phyloP scores from a whole-genome alignment of 306 rosid species.

The Vachellia pachyceras region DNA sequence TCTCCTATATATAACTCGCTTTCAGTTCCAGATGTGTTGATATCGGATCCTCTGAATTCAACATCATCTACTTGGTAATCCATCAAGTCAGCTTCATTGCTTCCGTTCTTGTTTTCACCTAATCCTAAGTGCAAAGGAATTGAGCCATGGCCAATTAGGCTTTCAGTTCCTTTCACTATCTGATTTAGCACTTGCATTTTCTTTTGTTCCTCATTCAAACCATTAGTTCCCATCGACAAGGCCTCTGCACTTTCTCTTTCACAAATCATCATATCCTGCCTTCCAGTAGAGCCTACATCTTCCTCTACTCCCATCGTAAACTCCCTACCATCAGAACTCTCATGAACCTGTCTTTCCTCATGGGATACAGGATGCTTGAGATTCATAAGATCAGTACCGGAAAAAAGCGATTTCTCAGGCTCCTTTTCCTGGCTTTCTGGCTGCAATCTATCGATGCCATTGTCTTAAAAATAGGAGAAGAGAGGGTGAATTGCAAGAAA shows the following conservation, averaged over 20 bases:
- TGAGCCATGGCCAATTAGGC: constrained; percentile 38
- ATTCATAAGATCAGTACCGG: constrained; percentile 28
- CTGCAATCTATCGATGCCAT: constrained; percentile 38
- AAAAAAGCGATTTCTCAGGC: constrained; percentile 17
- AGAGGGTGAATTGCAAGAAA: constrained; percentile 15
- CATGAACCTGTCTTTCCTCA: constrained; percentile 30
- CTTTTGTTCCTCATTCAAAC: constrained; percentile 35
- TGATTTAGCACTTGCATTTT: constrained; percentile 46
- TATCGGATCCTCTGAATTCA: constrained; percentile 33
- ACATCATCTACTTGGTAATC: constrained; percentile 43
- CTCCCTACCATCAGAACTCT: constrained; percentile 32
- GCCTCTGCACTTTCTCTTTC: constrained; percentile 13
- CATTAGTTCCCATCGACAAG: constrained; percentile 25
- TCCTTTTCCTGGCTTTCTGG: constrained; percentile 42
- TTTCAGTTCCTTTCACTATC: constrained; percentile 50
- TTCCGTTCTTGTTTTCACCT: constrained; percentile 36
- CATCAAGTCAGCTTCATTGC: constrained; percentile 44
- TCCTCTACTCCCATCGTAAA: constrained; percentile 40
- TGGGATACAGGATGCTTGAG: constrained; percentile 11
- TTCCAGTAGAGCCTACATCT: constrained; percentile 19
- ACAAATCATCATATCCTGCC: constrained; percentile 5
- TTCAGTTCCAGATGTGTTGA: constrained; percentile 27
- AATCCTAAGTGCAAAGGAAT: constrained; percentile 21
- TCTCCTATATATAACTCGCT: constrained; percentile 29
- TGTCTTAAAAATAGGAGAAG: constrained; percentile 39